Evolutionary conservation across 805 yeast species (phyloP), one percentile per base, ranked within the genome.

Genomic region (Ogataea haglerorum): DNA sequence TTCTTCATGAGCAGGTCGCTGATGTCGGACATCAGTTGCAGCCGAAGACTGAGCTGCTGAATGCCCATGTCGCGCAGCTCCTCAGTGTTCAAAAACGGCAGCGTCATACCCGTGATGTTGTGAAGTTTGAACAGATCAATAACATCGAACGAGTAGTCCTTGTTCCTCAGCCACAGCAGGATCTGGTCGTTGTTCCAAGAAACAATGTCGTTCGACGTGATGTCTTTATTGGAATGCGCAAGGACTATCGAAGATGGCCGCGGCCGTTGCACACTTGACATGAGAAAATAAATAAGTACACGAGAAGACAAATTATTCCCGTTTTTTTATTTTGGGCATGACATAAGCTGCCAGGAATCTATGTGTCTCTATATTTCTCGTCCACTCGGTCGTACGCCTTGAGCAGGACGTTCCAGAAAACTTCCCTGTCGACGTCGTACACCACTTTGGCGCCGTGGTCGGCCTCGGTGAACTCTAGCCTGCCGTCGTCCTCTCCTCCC

Each of bases 1-100:
- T 67, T 72, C 6, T 61, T 57, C 10, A 64, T 50, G 12, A 76
- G 60, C 30, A 87, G 63, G 28, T 70, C 75, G 51, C 78, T 73
- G 28, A 88, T 73, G 21, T 77, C 73, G 36, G 73, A 69, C 57
- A 86, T 78, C 30, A 89, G 64, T 28, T 61, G 58, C 3, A 90
- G 67, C 19, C 96, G 69, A 14, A 75, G 72, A 22, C 73, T 72
- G 23, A 84, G 57, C 24, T 69, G 65, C 5, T 46, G 41, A 1
- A 85, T 71, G 2, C 90, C 95, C 54, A 91, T 64, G 38, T 89
- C 96, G 45, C 70, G 68, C 31, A 90, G 73, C 56, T 88, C 93
- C 7, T 74, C 77, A 10, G 85, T 76, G 23, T 78, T 77, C 36
- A 90, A 66, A 46, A 77, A 80, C 2, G 86, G 79, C 37, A 91